Percentiles rank a stretch among this genome's conserved stretches.
phyloP scores from a whole-genome alignment of 495 filamentous ascomycete genomes.

The Talaromyces thailandensis region DNA sequence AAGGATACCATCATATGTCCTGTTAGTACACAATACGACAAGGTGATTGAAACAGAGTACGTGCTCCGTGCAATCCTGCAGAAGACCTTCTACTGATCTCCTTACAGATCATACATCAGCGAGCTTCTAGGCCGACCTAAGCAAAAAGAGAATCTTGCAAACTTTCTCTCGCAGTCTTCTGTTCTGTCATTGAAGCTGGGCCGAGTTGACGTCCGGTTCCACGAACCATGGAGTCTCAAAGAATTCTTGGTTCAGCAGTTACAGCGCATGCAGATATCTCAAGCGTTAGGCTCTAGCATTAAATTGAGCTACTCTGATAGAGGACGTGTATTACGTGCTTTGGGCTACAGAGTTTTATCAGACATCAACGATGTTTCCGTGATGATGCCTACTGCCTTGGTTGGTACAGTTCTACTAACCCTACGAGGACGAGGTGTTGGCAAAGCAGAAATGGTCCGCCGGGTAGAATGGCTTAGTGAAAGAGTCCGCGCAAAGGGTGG shows the following conservation, averaged over 20 bases:
- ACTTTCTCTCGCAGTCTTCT: conserved; percentile 82
- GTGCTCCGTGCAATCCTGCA: conserved; percentile 3
- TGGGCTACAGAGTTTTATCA: conserved; percentile 84
- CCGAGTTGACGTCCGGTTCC: conserved; percentile 89
- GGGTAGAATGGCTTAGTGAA: conserved; percentile 83
- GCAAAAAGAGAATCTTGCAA: conserved; percentile 81
- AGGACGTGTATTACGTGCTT: conserved; percentile 59
- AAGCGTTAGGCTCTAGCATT: conserved; percentile 22
- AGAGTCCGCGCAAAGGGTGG: conserved; percentile 80
- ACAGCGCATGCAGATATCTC: conserved; percentile 28
- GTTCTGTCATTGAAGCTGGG: conserved; percentile 82
- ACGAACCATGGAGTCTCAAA: conserved; percentile 85
- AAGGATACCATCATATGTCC: conserved; percentile 88
- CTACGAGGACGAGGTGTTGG: conserved; percentile 89
- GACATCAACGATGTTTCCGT: conserved; percentile 96
- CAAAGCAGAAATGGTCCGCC: conserved; percentile 70
- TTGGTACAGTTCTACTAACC: conserved; percentile 88
- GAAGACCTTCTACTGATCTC: not conserved
- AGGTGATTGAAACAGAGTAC: conserved; percentile 90
- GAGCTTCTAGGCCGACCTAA: conserved; percentile 92
- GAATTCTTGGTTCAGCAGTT: conserved; percentile 72
- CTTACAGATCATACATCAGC: conserved; percentile 67
- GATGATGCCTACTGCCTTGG: conserved; percentile 93
- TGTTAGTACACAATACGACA: conserved; percentile 96
- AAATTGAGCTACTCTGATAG: conserved; percentile 41